Evolutionary conservation across 1,284 basidiomycete genomes (phyloP).

Genomic region (Pseudozyma sp.): DNA sequence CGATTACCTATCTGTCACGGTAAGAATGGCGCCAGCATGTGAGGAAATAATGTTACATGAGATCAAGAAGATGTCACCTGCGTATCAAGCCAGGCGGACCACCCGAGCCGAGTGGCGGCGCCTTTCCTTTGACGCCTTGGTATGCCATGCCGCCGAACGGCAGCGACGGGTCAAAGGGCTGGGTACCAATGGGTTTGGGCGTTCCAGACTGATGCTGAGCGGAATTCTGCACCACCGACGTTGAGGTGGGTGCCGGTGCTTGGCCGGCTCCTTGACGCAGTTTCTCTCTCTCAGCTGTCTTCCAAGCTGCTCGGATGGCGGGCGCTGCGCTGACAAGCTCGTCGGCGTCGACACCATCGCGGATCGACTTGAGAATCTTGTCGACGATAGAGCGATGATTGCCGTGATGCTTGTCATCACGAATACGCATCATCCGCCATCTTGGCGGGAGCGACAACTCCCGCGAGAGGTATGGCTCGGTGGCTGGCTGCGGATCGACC

Average conservation of each 20-base stretch:
- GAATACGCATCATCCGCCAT: slow-evolving; percentile 65
- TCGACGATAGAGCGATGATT: slow-evolving; percentile 64
- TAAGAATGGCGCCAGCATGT: too few relatives aligned
- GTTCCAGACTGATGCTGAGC: slow-evolving; percentile 1
- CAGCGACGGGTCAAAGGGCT: slow-evolving; percentile 18
- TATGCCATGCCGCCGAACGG: slow-evolving; percentile 48
- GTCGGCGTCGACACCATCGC: slow-evolving; percentile 63
- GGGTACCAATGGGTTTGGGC: slow-evolving; percentile 1
- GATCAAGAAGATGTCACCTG: slow-evolving; percentile 11
- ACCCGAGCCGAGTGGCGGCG: slow-evolving; percentile 35
- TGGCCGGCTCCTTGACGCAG: slow-evolving; percentile 29
- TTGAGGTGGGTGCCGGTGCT: slow-evolving; percentile 9
- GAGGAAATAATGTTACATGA: too few relatives aligned
- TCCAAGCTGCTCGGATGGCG: slow-evolving; percentile 60
- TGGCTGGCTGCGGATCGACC: slow-evolving; percentile 71
- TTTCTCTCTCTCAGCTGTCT: slow-evolving; percentile 48
- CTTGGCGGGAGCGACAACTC: slow-evolving; percentile 45
- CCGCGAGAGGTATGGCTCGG: slow-evolving; percentile 33
- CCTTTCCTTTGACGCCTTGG: slow-evolving; percentile 42
- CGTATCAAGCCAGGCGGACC: slow-evolving; percentile 29
- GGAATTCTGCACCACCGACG: not conserved
- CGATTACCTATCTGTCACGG: too few relatives aligned
- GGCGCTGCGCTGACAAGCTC: slow-evolving; percentile 53
- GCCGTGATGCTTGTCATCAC: slow-evolving; percentile 65
- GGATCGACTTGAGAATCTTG: slow-evolving; percentile 62